Conservation (phyloP, 2,329 filamentous ascomycete genomes). For the Aspergillus quadricinctus region DNA sequence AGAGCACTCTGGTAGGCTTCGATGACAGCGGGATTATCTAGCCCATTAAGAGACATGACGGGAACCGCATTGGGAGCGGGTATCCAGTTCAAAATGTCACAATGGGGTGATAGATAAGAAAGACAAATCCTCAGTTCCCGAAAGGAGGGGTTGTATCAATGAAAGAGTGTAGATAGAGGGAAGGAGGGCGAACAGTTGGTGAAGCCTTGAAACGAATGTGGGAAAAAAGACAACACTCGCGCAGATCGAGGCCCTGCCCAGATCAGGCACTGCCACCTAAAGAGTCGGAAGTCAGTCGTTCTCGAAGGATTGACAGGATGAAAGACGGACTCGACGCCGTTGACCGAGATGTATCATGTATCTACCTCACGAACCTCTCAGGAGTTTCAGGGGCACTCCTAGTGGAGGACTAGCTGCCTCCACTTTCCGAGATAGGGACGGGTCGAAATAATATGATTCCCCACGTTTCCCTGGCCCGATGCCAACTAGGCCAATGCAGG, state of each 20-base stretch:
- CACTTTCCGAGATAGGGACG: slow-evolving; percentile 8
- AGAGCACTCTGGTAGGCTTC: slow-evolving; percentile 79
- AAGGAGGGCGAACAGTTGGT: neutral
- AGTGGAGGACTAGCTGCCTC: slow-evolving; percentile 15
- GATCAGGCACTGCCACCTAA: neutral
- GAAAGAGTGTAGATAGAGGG: slow-evolving; percentile 10
- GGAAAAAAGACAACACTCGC: neutral
- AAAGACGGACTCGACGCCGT: neutral
- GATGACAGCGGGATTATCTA: slow-evolving; percentile 74
- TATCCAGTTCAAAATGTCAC: neutral
- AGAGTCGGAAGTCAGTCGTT: neutral
- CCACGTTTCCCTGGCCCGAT: slow-evolving; percentile 12
- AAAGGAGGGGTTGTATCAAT: neutral
- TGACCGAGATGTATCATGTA: neutral
- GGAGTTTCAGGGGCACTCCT: slow-evolving; percentile 21
- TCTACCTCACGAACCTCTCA: slow-evolving; percentile 15
- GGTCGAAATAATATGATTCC: slow-evolving; percentile 3
- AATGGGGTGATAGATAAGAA: neutral
- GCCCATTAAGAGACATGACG: slow-evolving; percentile 89
- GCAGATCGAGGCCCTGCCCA: neutral
- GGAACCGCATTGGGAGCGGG: slow-evolving; percentile 32
- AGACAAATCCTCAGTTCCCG: neutral
- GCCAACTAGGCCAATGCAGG: neutral
- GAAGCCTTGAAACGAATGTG: slow-evolving; percentile 4
- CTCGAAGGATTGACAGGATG: neutral